Base-by-base conservation (phyloP, 208 protist genomes). In the Acanthamoeba comandoni region DNA sequence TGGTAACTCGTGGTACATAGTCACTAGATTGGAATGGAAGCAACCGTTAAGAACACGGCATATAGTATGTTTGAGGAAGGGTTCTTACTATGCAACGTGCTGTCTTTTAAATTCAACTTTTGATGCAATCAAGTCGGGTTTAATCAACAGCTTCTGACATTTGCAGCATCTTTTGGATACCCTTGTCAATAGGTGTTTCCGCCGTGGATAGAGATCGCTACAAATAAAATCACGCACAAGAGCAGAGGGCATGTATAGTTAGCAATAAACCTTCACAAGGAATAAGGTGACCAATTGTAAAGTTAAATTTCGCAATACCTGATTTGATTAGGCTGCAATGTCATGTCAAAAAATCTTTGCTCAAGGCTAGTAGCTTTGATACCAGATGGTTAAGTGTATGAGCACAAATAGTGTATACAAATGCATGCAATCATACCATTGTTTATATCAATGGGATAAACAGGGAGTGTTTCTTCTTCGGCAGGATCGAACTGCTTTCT, bases 81-180 rank as follows among this genome's bases (percentile, higher is more conserved):
- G n/a, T n/a, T n/a, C n/a, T n/a, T 62, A 62, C 55, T 19, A 62
- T 15, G 55, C 55, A 62, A n/a, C 15, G 55, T 62, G 55, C 55
- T 62, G 55, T 62, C 55, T 15, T n/a, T 62, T 62, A 62, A 62
- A 62, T 62, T 62, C 55, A n/a, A n/a, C n/a, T 62, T 62, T 62
- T 15, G 55, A 62, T 15, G 55, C 55, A 62, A 62, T 62, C 17
- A 62, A n/a, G 19, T 62, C 55, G 19, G 55, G 55, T n/a, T 62
- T 62, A 62, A 62, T 62, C 17, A 62, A n/a, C 55, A 62, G 55
- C n/a, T 62, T 62, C 15, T 62, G 17, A n/a, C 55, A 62, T 15
- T 62, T 15, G 19, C 55, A n/a, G 19, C 55, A 62, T 19, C 55
- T 15, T 62, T 62, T 62, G 55, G 55, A 62, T 19, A 19, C 17